phyloP scores from a whole-genome alignment of 768 basidiomycete species.

The Crepidotus variabilis region DNA sequence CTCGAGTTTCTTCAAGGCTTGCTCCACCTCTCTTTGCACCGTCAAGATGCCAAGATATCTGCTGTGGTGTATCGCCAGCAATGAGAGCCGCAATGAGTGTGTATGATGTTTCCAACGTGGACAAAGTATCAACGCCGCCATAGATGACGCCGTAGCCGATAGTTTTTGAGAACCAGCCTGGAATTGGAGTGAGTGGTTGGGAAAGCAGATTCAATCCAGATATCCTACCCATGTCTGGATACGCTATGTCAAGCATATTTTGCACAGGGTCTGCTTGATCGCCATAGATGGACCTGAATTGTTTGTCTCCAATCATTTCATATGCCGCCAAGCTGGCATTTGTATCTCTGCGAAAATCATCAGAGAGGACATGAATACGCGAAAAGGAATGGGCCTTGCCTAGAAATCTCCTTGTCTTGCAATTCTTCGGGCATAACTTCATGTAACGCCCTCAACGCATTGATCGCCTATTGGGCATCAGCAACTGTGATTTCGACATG shows the following conservation, averaged over 20 bases:
- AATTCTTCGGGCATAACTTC: constrained; percentile 50
- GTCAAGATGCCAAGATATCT: constrained; percentile 58
- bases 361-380: background rate
- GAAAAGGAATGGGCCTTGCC: constrained; percentile 27
- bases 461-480: constrained; percentile 46
- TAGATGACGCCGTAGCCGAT: constrained; percentile 61
- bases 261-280: constrained; percentile 48
- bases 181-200: background rate
- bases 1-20: constrained; percentile 44
- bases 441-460: constrained; percentile 48
- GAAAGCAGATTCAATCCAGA: background rate
- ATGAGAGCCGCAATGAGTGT: constrained; percentile 60
- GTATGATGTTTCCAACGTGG: constrained; percentile 55
- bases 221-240: constrained; percentile 61
- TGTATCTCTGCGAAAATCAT: constrained; percentile 30
- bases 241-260: constrained; percentile 41
- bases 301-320: constrained; percentile 33
- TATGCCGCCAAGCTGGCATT: constrained; percentile 40
- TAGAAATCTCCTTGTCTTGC: constrained; percentile 40
- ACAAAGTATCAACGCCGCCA: constrained; percentile 41
- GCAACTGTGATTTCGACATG: background rate
- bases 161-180: constrained; percentile 53
- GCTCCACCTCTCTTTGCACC: constrained; percentile 56
- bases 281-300: constrained; percentile 52
- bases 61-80: constrained; percentile 51